These are phyloP conservation scores for Tolypocladium paradoxum DNA, from an alignment of 2,329 filamentous ascomycete genomes.

Conservation along the genomic window DNA sequence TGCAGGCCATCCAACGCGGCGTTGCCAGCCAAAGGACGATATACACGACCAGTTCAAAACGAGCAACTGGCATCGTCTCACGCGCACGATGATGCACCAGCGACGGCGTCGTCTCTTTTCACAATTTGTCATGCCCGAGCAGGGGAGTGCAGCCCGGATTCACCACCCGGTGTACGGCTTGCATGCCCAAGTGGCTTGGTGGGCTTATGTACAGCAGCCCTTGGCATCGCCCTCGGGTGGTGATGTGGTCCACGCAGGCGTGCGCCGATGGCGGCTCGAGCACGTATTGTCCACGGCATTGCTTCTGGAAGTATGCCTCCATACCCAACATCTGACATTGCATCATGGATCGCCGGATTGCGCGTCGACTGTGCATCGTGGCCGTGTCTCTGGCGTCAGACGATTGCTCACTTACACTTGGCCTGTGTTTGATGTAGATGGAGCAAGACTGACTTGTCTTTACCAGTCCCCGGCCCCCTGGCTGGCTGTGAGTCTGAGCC, in stretches of 20 bases:
- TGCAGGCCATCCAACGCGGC: neutral
- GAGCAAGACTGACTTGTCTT: neutral
- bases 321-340: neutral
- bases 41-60: neutral
- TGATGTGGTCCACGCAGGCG: neutral
- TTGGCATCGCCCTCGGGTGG: neutral
- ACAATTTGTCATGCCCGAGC: neutral
- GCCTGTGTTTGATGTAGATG: neutral
- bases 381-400: neutral
- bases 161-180: neutral
- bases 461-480: neutral
- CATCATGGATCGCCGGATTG: neutral
- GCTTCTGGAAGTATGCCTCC: constrained; percentile 1
- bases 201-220: neutral
- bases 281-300: neutral
- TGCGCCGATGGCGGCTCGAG: neutral
- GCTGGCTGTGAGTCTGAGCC: neutral
- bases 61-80: neutral
- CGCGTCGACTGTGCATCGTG: neutral
- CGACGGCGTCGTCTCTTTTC: neutral
- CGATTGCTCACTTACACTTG: neutral
- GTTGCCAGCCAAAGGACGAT: neutral
- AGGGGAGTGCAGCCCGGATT: neutral
- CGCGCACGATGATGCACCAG: neutral
- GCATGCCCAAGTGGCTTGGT: neutral